phyloP scores from a whole-genome alignment of 2,329 filamentous ascomycete genomes.

The Curvularia verruculosa region DNA sequence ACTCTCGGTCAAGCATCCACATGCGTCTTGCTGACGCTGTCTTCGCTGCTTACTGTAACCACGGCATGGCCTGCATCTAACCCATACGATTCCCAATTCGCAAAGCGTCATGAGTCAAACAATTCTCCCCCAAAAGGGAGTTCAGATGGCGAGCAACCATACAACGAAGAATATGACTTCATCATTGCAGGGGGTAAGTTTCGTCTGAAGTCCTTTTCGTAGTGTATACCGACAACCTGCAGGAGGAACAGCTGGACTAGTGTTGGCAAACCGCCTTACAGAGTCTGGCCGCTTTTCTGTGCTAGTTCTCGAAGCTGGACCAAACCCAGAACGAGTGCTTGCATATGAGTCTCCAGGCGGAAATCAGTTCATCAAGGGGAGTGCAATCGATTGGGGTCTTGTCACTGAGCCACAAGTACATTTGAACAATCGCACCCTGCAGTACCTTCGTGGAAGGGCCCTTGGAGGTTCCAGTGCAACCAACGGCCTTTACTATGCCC shows the following conservation, averaged over 20 bases:
- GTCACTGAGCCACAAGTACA: slow-evolving; percentile 33
- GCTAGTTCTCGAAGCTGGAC: slow-evolving; percentile 44
- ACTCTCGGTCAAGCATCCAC: slow-evolving; percentile 9
- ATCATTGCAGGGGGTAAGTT: slow-evolving; percentile 27
- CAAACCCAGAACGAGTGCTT: slow-evolving; percentile 38
- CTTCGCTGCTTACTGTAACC: slow-evolving; percentile 11
- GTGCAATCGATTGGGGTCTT: slow-evolving; percentile 40
- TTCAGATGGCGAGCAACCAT: slow-evolving; percentile 8
- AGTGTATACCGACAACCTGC: background rate
- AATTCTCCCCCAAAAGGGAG: slow-evolving; percentile 15
- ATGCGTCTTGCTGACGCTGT: slow-evolving; percentile 13
- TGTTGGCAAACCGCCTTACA: slow-evolving; percentile 33
- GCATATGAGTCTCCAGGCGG: slow-evolving; percentile 37
- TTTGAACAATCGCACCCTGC: slow-evolving; percentile 29
- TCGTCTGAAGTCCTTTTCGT: no score
- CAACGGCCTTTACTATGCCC: slow-evolving; percentile 45
- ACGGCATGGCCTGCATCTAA: slow-evolving; percentile 25
- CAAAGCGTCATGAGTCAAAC: slow-evolving; percentile 17
- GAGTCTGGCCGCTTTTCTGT: slow-evolving; percentile 33
- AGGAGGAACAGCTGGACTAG: slow-evolving; percentile 36
- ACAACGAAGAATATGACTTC: slow-evolving; percentile 30
- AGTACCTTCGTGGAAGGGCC: slow-evolving; percentile 32
- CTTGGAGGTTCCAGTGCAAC: slow-evolving; percentile 44
- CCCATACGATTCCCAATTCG: slow-evolving; percentile 19
- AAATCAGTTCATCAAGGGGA: slow-evolving; percentile 37